Evolutionary conservation across 345 rosid genomes (phyloP), one percentile per base, ranked within the genome.

Genomic region (Moricandia arvensis): DNA sequence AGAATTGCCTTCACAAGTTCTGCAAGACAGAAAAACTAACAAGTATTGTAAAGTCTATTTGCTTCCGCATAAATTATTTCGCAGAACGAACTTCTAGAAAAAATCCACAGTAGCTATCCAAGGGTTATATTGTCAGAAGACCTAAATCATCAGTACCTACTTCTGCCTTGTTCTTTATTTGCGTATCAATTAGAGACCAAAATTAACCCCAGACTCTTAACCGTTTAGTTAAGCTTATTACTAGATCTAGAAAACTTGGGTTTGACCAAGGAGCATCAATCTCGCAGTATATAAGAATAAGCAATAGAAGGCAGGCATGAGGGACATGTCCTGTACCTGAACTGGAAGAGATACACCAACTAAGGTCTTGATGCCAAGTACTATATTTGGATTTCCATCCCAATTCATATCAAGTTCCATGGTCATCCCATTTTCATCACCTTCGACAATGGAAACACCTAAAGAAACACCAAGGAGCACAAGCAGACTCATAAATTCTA

Each of bases 331-430:
- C 3, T 65, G 68, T 79, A 90, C 99, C 97, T 95, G 97, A 59
- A 95, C 84, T 13, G 97, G 99, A 13, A 95, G 87, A 26, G 89
- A 84, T 29, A 95, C 84, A 24, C 99, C 99, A 79, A 95, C 85
- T 80, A 87, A 80, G 47, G 97, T 95, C 75, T 92, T 92, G 76
- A 95, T 72, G 71, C 85, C 96, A 47, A 92, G 91, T 59, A 90
- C 76, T 71, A 95, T 89, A 80, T 78, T 92, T 68, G 97, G 92
- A 84, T 95, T 92, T 17, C 93, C 99, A 86, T 95, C 99, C 99
- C 99, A 95, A 34, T 90, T 85, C 93, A 95, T 87, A 76, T 95
- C 99, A 83, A 95, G 80, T 82, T 95, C 99, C 93, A 92, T 86
- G n/a, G 90, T 95, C 68, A 92, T 69, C 26, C 89, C 85, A 38